Percentiles rank a stretch among this genome's conserved stretches.
phyloP scores from a whole-genome alignment of 371 early-diverging fungal species.

The Globomyces sp. region DNA sequence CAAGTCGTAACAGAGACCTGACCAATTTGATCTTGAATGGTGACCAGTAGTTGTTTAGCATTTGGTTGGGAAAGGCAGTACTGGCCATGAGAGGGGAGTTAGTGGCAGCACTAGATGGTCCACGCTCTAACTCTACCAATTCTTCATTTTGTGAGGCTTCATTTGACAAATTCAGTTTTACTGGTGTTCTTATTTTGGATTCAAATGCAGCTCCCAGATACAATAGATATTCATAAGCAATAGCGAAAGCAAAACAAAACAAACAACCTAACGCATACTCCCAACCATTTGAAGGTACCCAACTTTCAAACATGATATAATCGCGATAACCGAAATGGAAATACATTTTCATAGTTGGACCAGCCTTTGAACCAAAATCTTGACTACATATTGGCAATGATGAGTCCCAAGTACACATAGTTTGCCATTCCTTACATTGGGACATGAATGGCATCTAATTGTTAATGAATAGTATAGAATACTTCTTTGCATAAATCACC shows the following conservation, averaged over 20 bases:
- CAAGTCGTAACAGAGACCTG: constrained; percentile 39
- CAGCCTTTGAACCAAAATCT: constrained; percentile 30
- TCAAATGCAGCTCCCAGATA: constrained; percentile 16
- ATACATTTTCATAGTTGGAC: constrained; percentile 63
- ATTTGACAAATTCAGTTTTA: background rate
- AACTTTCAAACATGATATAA: constrained; percentile 43
- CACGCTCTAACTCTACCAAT: background rate
- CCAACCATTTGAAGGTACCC: constrained; percentile 36
- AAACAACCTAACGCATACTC: constrained; percentile 32
- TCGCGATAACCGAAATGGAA: constrained; percentile 55
- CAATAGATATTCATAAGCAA: constrained; percentile 27
- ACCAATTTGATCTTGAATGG: constrained; percentile 1
- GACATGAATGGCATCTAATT: constrained; percentile 59
- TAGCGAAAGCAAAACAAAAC: constrained; percentile 17
- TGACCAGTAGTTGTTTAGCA: constrained; percentile 1
- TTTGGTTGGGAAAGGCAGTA: background rate
- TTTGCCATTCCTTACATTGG: constrained; percentile 51
- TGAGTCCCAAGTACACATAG: constrained; percentile 44
- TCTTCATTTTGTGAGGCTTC: background rate
- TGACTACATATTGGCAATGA: constrained; percentile 10
- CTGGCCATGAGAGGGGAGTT: background rate
- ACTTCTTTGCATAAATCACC: constrained; percentile 38
- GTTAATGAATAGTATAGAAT: background rate
- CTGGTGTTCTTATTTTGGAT: constrained; percentile 15
- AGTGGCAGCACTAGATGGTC: background rate